Evolutionary conservation across 208 protist species (phyloP).

Genomic region (Leishmania lainsoni): DNA sequence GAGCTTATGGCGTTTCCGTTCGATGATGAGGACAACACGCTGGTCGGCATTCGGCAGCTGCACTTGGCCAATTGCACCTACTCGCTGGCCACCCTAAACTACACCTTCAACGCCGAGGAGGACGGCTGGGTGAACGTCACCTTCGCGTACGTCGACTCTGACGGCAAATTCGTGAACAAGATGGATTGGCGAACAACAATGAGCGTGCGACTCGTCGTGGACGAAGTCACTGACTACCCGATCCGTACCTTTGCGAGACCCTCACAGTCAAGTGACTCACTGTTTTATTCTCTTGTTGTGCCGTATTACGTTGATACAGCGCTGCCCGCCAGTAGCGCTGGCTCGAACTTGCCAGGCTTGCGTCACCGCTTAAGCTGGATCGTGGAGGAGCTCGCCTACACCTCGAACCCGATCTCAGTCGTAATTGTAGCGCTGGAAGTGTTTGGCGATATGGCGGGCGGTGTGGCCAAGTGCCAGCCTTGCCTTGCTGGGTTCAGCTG

Average conservation of each 20-base stretch:
- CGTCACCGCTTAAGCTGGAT: conserved; percentile 5
- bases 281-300: not conserved
- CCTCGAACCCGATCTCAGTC: not conserved
- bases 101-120: not conserved
- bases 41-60: conserved; percentile 12
- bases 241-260: not conserved
- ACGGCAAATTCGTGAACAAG: not conserved
- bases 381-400: not conserved
- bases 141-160: not conserved
- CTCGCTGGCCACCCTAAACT: not conserved
- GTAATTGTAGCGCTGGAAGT: conserved; percentile 15
- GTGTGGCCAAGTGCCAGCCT: not conserved
- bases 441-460: conserved; percentile 16
- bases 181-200: not conserved
- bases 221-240: not conserved
- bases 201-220: not conserved
- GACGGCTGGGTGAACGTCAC: conserved; percentile 7
- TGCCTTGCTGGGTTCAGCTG: conserved; percentile 21
- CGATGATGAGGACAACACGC: not conserved
- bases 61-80: not conserved
- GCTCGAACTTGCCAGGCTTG: not conserved
- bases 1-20: conserved; percentile 7
- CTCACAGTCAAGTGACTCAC: not conserved
- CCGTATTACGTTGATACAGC: not conserved
- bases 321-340: not conserved